Base-by-base conservation (phyloP, 225 moss, liverwort and hornwort genomes). In the Takakia lepidozioides region DNA sequence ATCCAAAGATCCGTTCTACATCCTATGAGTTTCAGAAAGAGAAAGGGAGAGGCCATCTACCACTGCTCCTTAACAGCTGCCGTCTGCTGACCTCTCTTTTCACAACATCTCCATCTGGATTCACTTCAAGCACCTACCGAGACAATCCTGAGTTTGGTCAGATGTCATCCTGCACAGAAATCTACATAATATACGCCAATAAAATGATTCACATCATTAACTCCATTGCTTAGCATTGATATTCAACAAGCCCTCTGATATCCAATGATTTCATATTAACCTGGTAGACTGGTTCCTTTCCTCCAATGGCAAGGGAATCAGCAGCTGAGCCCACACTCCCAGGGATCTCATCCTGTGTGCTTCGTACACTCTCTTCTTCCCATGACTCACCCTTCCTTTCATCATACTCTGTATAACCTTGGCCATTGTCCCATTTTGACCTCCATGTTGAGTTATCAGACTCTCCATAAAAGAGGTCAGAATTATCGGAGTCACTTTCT, bases 241-340 rank as follows among this genome's bases (percentile, higher is more conserved):
- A 32, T 32, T 32, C 32, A 32, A 32, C 7, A 32, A 32, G 32
- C 8, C 32, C 11, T 32, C 32, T 32, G 32, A 32, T 7, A 7
- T 32, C 7, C 32, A 32, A 32, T 11, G 11, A 1, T 32, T 32
- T 32, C 32, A 11, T 6, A 32, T 32, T 32, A 6, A 80, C 82
- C 76, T 73, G 69, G 34, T 77, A 82, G 24, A 77, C 73, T 57
- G 82, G 82, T 16, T 72, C 82, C 48, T 82, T 82, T 32, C 76
- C 82, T 56, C 76, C 82, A 27, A 73, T 82, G 9, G 69, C 82
- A 3, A 72, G 18, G 49, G 77, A 82, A 22, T 77, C 82, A 29
- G 77, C 82, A 15, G 37, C 44, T 13, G 51, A 45, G 29, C 44
- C 30, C 55, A 63, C 61, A 59, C 63, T 73, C 18, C 55, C 57